Percentiles rank a stretch among this genome's conserved stretches.
Conservation (phyloP, 495 filamentous ascomycete species). For the Neurospora sp. region DNA sequence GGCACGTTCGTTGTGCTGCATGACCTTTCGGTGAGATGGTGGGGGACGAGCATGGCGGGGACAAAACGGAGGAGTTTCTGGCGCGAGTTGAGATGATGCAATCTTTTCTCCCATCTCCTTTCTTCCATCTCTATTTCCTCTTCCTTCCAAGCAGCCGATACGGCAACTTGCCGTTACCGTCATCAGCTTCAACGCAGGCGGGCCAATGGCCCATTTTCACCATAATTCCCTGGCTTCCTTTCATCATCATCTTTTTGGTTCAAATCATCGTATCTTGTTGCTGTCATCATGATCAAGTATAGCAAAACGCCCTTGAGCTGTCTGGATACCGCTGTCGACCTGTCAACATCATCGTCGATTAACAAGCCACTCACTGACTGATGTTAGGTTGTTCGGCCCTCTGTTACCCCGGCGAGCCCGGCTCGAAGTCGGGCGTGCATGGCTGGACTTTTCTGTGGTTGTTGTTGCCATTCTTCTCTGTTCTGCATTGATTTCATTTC, state of each 20-base stretch:
- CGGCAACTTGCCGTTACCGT: neutral
- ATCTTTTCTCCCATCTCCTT: neutral
- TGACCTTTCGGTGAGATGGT: neutral
- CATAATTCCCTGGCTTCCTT: neutral
- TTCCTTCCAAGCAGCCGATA: neutral
- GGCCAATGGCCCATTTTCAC: neutral
- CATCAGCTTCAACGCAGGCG: neutral
- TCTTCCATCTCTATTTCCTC: neutral
- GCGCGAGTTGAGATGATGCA: neutral
- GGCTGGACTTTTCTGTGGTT: neutral
- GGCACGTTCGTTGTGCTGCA: neutral
- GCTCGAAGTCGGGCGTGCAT: neutral
- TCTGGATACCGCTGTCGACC: too few species aligned
- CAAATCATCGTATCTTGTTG: neutral
- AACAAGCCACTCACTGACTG: neutral
- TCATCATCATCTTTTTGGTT: neutral
- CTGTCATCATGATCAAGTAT: neutral
- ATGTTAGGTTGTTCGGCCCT: neutral
- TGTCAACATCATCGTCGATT: neutral
- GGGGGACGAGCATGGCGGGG: neutral
- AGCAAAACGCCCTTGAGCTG: too few species aligned
- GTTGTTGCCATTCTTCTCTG: neutral
- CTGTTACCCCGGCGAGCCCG: neutral
- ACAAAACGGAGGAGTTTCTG: neutral
- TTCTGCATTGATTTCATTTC: neutral